Evolutionary conservation across 1,284 basidiomycete species (phyloP), one percentile per base, ranked within the genome.

Genomic region (Limonomyces culmigenus): DNA sequence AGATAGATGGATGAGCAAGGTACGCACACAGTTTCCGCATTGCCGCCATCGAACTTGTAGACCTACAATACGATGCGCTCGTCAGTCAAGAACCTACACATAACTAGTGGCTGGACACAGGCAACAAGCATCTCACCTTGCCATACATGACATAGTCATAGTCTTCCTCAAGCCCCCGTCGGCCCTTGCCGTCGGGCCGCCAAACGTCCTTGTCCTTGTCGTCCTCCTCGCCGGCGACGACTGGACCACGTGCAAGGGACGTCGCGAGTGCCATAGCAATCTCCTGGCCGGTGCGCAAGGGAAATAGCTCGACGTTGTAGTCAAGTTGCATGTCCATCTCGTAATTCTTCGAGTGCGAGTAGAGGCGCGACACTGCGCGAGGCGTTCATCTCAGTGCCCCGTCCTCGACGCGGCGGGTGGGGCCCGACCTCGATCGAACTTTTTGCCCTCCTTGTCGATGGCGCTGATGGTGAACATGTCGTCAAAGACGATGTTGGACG

Each of bases 61-160:
- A 98, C 83, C 88, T 92, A 42, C 32, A 27, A n/a, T 8, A n/a
- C 23, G 23, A n/a, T 27, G 23, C 19, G 25, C 16, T 33, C 21
- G 11, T 8, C 10, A 27, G 10, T 27, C 25, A n/a, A 27, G n/a
- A 27, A 27, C 25, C 10, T 8, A 27, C 25, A n/a, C n/a, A n/a
- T n/a, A 27, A n/a, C 25, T 27, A n/a, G 8, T n/a, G 10, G 25
- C 10, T 8, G 25, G 8, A 27, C 25, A n/a, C 8, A n/a, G 25
- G n/a, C 18, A 15, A 41, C n/a, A 8, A 8, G 25, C n/a, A 19
- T 41, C 74, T 46, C 46, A 91, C 87, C 74, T 95, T 97, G 32
- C 93, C 93, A 53, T 88, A 91, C 92, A 97, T 96, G 44, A 98
- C 93, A 63, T 98, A 98, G 52, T 97, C 93, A 50, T 89, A 98